Evolutionary conservation across 306 rosid genomes (phyloP).

Genomic region (Pterocarpus santalinus): DNA sequence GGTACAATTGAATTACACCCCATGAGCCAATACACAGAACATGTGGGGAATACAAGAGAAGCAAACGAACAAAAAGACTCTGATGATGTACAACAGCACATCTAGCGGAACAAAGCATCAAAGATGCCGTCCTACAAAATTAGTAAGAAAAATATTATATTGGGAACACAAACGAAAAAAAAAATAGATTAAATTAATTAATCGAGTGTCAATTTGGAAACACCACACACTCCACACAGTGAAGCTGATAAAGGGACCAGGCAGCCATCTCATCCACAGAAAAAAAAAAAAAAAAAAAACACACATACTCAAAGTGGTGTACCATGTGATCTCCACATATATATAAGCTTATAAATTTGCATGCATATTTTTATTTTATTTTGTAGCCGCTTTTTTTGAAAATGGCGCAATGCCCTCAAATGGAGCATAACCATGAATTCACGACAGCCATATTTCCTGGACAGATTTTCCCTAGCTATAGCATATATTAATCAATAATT

Average conservation of each 20-base stretch:
- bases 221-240: background rate
- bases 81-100: conserved; percentile 3
- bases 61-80: conserved; percentile 34
- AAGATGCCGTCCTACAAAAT: background rate
- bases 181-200: background rate
- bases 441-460: background rate
- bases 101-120: conserved; percentile 17
- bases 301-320: conserved; percentile 19
- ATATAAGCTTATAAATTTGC: background rate
- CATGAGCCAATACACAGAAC: conserved; percentile 48
- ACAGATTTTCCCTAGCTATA: conserved; percentile 15
- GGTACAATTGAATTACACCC: conserved; percentile 35
- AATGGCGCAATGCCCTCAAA: background rate
- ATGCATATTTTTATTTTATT: background rate
- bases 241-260: conserved; percentile 22
- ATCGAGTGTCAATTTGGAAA: conserved; percentile 10
- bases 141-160: background rate
- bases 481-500: background rate
- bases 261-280: background rate
- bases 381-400: background rate
- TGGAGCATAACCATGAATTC: background rate
- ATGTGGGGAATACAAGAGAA: conserved; percentile 38
- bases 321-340: conserved; percentile 40
- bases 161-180: background rate
- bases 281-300: background rate